Conservation (phyloP, 2,329 filamentous ascomycete genomes). For the Fusarium protoensiforme region DNA sequence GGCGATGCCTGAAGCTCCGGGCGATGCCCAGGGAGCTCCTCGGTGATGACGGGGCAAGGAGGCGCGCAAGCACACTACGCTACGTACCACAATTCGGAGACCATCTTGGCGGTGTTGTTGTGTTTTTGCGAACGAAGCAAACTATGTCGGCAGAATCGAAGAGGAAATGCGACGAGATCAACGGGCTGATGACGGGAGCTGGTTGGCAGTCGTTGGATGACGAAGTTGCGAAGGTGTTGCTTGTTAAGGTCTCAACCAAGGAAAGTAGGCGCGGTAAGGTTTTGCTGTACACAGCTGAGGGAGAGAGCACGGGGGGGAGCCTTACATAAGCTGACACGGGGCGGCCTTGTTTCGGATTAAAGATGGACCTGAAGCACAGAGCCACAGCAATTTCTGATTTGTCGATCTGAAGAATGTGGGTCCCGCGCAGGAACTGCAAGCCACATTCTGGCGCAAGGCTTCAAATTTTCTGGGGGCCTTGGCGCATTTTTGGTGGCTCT, state of each 20-base stretch:
- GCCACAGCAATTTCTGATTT: background rate
- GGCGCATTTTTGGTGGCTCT: conserved; percentile 20
- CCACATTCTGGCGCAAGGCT: conserved; percentile 32
- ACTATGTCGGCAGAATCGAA: conserved; percentile 29
- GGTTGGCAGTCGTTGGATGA: conserved; percentile 39
- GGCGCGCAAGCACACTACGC: conserved; percentile 45
- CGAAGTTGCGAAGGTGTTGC: conserved; percentile 39
- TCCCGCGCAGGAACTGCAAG: conserved; percentile 13
- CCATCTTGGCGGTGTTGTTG: conserved; percentile 68
- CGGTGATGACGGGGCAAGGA: conserved; percentile 45
- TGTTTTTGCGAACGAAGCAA: conserved; percentile 17
- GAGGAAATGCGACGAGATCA: conserved; percentile 26
- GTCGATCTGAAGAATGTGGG: background rate
- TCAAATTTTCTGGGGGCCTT: conserved; percentile 38
- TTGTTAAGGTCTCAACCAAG: conserved; percentile 54
- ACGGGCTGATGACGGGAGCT: conserved; percentile 29
- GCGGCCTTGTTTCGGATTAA: conserved; percentile 35
- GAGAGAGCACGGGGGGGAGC: conserved; percentile 42
- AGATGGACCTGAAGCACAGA: conserved; percentile 3
- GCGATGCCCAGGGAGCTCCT: conserved; percentile 47
- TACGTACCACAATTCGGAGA: conserved; percentile 84
- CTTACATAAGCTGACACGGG: conserved; percentile 46
- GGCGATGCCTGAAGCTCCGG: conserved; percentile 45
- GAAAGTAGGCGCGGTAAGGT: conserved; percentile 53
- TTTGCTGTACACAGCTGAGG: conserved; percentile 50